A percentile compares a stretch with the other conserved stretches of the same genome.
Evolutionary conservation across 345 rosid genomes (phyloP).

Genomic region (Ricinus communis): DNA sequence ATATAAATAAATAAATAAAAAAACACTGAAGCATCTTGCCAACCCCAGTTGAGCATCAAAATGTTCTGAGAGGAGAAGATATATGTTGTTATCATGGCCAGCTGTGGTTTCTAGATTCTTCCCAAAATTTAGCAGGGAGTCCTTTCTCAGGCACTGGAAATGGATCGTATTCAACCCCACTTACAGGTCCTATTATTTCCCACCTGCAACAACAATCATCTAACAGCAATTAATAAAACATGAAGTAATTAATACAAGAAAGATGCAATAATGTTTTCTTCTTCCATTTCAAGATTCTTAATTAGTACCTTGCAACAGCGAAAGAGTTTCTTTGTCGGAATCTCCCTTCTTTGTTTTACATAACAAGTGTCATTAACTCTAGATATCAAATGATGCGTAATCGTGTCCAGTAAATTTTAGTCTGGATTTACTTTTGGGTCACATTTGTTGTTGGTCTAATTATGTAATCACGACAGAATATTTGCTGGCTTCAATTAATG

Average conservation of each 20-base stretch:
- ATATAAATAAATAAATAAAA: no score
- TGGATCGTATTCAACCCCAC: conserved; percentile 29
- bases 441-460: no score
- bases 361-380: no score
- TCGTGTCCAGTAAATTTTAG: no score
- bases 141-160: conserved; percentile 31
- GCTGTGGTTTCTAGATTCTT: conserved; percentile 7
- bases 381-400: no score
- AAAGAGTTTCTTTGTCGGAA: no score
- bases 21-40: no score
- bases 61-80: background rate
- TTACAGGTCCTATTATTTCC: conserved; percentile 18
- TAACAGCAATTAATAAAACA: background rate
- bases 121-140: conserved; percentile 31
- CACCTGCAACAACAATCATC: conserved; percentile 18
- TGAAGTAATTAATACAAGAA: no score
- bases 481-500: background rate
- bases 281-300: background rate
- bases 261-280: background rate
- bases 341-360: no score
- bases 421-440: no score
- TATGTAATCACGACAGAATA: no score
- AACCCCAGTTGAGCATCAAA: background rate
- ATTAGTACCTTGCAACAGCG: no score
- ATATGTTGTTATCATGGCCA: background rate